These are phyloP conservation scores for Calonectria naviculata DNA, from an alignment of 2,329 filamentous ascomycete species.

Conservation along the genomic window DNA sequence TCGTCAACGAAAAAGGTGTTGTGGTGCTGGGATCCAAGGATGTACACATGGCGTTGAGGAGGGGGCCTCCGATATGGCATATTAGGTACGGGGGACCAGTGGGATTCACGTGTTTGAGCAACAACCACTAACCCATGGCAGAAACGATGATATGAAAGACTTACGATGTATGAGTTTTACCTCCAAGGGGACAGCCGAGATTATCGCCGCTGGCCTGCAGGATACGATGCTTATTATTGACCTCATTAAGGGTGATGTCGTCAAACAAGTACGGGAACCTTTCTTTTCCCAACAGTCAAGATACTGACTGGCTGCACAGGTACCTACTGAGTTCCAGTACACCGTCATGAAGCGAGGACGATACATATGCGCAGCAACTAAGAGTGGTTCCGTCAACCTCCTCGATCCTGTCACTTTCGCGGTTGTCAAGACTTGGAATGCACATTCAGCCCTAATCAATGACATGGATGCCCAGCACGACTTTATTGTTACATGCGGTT, in stretches of 20 bases:
- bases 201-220: conserved; percentile 90
- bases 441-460: conserved; percentile 88
- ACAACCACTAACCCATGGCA: conserved; percentile 46
- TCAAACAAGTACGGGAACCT: conserved; percentile 65
- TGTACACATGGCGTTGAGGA: conserved; percentile 87
- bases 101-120: not conserved
- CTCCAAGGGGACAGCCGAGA: conserved; percentile 83
- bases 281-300: too few relatives aligned
- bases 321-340: conserved; percentile 81
- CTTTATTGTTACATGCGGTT: conserved; percentile 94
- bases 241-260: conserved; percentile 76
- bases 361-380: conserved; percentile 92
- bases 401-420: conserved; percentile 83
- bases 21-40: conserved; percentile 85
- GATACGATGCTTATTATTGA: conserved; percentile 84
- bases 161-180: conserved; percentile 96
- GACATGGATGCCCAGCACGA: conserved; percentile 98
- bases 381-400: conserved; percentile 84
- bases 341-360: conserved; percentile 92
- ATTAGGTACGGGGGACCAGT: conserved; percentile 67
- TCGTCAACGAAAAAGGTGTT: conserved; percentile 92
- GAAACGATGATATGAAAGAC: conserved; percentile 82
- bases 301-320: conserved; percentile 55
- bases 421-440: conserved; percentile 88
- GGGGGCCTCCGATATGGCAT: conserved; percentile 90